Conservation (phyloP, 2,329 filamentous ascomycete genomes). For the Claviceps fusiformis region DNA sequence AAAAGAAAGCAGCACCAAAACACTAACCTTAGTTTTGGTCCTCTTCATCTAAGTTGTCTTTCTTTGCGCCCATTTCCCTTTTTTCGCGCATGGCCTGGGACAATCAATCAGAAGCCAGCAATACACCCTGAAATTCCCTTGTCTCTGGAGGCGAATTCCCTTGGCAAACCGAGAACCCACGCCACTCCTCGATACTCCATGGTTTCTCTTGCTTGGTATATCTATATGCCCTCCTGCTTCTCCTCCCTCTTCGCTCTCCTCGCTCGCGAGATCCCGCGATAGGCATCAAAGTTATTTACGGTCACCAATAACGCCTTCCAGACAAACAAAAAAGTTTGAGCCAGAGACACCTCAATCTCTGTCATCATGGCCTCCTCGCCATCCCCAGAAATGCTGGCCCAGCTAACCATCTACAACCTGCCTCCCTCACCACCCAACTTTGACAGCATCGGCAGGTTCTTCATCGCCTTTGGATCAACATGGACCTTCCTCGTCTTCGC, state of each 20-base stretch:
- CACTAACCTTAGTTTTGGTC: neutral
- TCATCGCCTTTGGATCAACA: conserved; percentile 13
- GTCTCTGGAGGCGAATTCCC: too few species aligned
- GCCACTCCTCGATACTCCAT: neutral
- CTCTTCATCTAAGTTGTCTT: neutral
- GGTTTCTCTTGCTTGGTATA: neutral
- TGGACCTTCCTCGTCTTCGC: conserved; percentile 19
- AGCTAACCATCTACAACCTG: conserved; percentile 4
- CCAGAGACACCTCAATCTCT: neutral
- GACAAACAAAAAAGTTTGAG: neutral
- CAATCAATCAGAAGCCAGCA: neutral
- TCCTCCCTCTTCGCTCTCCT: neutral
- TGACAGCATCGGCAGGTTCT: conserved; percentile 18
- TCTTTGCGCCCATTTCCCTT: neutral
- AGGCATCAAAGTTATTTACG: neutral
- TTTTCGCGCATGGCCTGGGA: neutral
- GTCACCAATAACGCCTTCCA: neutral
- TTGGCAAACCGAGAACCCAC: too few species aligned
- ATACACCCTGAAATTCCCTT: too few species aligned
- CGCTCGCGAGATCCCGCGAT: neutral
- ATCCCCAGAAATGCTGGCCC: neutral
- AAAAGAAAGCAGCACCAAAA: neutral
- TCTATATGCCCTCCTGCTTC: neutral
- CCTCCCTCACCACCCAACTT: conserved; percentile 13
- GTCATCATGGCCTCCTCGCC: neutral